Base-by-base conservation (phyloP, 2,329 filamentous ascomycete genomes). In the Pseudohalonectria lignicola region DNA sequence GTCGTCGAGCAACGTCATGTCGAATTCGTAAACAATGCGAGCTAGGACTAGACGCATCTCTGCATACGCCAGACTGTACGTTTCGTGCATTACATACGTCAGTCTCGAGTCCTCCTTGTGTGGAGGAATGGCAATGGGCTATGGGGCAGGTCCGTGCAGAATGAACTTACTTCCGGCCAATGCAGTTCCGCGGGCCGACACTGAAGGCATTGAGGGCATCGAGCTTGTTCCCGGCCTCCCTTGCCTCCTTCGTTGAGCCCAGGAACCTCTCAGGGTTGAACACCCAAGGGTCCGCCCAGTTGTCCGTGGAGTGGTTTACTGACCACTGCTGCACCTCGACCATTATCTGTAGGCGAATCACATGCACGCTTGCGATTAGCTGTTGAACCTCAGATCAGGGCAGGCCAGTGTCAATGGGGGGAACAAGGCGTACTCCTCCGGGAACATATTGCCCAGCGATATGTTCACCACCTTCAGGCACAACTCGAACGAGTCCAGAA, bases 321-420 rank as follows among this genome's bases (percentile, higher is more conserved):
- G 64, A 54, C 49, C 56, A 67, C 23, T 71, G 65, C 34, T 60
- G 56, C 1, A 69, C 53, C 1, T 57, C 54, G 0, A 71, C 54
- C 3, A 49, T 44, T 2, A 61, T 67, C 65, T 69, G 35, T 2
- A 38, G 5, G n/a, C n/a, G n/a, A n/a, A n/a, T n/a, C n/a, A n/a
- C n/a, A n/a, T n/a, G n/a, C n/a, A n/a, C n/a, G n/a, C n/a, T n/a
- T n/a, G n/a, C n/a, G n/a, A n/a, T n/a, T n/a, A n/a, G n/a, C n/a
- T n/a, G 29, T 18, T 4, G 31, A 17, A 12, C 8, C 20, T 12
- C 20, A 16, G 33, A 5, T 5, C 7, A 8, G 18, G 5, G 13
- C n/a, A 4, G 21, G 10, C n/a, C n/a, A 18, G 19, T 17, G 13
- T 4, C 7, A 12, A 36, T n/a, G n/a, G n/a, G n/a, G n/a, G n/a